These are phyloP conservation scores for Diaporthe sp. DNA, from an alignment of 2,329 filamentous ascomycete genomes.

Conservation along the genomic window DNA sequence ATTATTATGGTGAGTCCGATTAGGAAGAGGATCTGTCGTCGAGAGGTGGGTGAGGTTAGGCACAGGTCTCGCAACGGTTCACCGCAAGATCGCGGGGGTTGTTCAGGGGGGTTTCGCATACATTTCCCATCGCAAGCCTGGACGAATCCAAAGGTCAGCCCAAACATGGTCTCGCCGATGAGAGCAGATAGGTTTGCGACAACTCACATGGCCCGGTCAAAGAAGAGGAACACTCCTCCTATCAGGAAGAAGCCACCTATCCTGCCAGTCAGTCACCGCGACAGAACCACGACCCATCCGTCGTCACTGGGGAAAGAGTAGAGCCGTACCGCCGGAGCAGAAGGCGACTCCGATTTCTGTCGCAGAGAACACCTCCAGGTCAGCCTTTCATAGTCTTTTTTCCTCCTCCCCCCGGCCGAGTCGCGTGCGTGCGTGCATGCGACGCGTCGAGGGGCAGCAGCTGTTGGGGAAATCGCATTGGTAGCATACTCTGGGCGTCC, in stretches of 20 bases:
- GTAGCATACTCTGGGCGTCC: conserved; percentile 87
- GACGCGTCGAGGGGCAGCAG: conserved; percentile 13
- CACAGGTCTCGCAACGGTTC: conserved; percentile 11
- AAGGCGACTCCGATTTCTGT: conserved; percentile 97
- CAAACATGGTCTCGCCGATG: neutral
- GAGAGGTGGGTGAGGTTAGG: conserved; percentile 20
- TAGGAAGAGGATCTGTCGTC: conserved; percentile 89
- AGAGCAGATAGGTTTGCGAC: conserved; percentile 24
- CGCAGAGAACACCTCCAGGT: conserved; percentile 45
- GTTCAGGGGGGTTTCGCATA: conserved; percentile 56
- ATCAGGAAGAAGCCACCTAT: conserved; percentile 94
- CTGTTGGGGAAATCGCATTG: conserved; percentile 42
- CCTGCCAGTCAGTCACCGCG: conserved; percentile 35
- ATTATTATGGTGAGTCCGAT: conserved; percentile 97
- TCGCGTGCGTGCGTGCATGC: conserved; percentile 16
- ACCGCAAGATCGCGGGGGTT: conserved; percentile 22
- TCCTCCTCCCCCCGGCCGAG: neutral
- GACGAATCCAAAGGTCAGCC: conserved; percentile 21
- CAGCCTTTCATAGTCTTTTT: conserved; percentile 45
- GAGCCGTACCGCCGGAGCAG: conserved; percentile 91
- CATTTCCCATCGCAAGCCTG: conserved; percentile 98
- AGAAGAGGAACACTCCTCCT: conserved; percentile 95
- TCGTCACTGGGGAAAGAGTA: conserved; percentile 32
- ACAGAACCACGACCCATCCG: conserved; percentile 40
- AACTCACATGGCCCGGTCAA: conserved; percentile 92